Evolutionary conservation across 2,329 filamentous ascomycete species (phyloP).

Genomic region (Aspergillus cejpii): DNA sequence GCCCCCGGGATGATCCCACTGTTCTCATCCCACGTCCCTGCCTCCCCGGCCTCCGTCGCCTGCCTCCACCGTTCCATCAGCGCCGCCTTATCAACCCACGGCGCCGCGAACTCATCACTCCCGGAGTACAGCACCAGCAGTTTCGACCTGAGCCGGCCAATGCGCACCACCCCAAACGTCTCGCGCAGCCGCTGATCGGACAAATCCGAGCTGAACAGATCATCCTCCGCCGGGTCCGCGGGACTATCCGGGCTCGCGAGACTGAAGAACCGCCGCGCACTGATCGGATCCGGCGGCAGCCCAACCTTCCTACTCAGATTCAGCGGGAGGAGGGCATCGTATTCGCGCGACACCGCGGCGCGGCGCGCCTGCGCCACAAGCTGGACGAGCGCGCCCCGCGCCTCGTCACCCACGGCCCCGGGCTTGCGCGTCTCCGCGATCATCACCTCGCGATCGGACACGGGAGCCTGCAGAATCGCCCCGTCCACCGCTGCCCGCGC

Average conservation of each 20-base stretch:
- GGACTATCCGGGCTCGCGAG: slow-evolving; percentile 49
- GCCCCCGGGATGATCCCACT: slow-evolving; percentile 46
- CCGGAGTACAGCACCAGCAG: slow-evolving; percentile 44
- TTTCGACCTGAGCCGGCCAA: slow-evolving; percentile 34
- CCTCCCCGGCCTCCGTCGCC: slow-evolving; percentile 34
- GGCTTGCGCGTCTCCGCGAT: slow-evolving; percentile 28
- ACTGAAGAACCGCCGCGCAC: slow-evolving; percentile 54
- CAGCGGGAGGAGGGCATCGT: slow-evolving; percentile 31
- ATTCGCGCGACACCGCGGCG: slow-evolving; percentile 23
- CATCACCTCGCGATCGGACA: slow-evolving; percentile 66
- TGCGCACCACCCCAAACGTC: slow-evolving; percentile 56
- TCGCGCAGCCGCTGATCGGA: slow-evolving; percentile 48
- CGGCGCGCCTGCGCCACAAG: slow-evolving; percentile 21
- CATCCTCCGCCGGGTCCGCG: slow-evolving; percentile 62
- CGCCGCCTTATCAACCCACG: slow-evolving; percentile 41
- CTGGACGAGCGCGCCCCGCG: slow-evolving; percentile 26
- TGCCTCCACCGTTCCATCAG: slow-evolving; percentile 41
- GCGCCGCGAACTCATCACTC: slow-evolving; percentile 42
- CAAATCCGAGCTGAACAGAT: slow-evolving; percentile 82
- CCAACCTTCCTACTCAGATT: slow-evolving; percentile 30
- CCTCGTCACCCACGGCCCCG: slow-evolving; percentile 12
- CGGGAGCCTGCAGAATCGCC: slow-evolving; percentile 71
- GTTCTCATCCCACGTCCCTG: slow-evolving; percentile 44
- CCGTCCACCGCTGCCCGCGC: slow-evolving; percentile 57
- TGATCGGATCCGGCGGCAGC: slow-evolving; percentile 40